Evolutionary conservation across 2,329 filamentous ascomycete species (phyloP), one percentile per base, ranked within the genome.

Genomic region (Fusarium concolor): DNA sequence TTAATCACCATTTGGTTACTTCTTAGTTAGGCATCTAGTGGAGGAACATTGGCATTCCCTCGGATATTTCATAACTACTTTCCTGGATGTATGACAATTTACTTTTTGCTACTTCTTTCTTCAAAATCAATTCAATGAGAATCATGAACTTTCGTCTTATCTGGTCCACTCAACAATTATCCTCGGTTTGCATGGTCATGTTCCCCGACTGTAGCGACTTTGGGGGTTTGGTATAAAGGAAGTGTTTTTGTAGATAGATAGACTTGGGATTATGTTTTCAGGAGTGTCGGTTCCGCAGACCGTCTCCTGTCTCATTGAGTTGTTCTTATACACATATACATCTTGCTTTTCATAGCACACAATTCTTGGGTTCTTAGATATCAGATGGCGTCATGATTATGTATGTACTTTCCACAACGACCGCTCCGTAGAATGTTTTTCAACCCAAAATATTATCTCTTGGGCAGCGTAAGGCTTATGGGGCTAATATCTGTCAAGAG

Each of bases 51-150:
- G 29, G 6, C 10, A 31, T 31, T 31, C 62, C 62, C 58, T 68
- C 39, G 56, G 59, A 20, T 52, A 69, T 54, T 62, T 67, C 56
- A 62, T 52, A 46, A 46, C 46, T 63, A 61, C 65, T 66, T 56
- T 60, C 47, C 59, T 68, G 52, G 70, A 74, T 74, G 68, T 74
- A 72, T 74, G 72, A 74, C 70, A 71, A 54, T 51, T 55, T 66
- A 67, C 24, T 56, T 67, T 65, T 57, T 63, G 55, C 47, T 65
- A 46, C 59, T 66, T 65, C 44, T 56, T 59, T 63, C 45, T 71
- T 60, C 68, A 58, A 71, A 72, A 65, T 38, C 62, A 73, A 70
- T 71, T 71, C 71, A 74, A 74, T 74, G 72, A 74, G 64, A 72
- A 73, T 63, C 60, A 74, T 74, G 72, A 74, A 57, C 56, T 62